A percentile compares a stretch with the other conserved stretches of the same genome.
These are phyloP conservation scores for Phytophthora chlamydospora DNA, from an alignment of 352 stramenopile genomes.

Conservation along the genomic window DNA sequence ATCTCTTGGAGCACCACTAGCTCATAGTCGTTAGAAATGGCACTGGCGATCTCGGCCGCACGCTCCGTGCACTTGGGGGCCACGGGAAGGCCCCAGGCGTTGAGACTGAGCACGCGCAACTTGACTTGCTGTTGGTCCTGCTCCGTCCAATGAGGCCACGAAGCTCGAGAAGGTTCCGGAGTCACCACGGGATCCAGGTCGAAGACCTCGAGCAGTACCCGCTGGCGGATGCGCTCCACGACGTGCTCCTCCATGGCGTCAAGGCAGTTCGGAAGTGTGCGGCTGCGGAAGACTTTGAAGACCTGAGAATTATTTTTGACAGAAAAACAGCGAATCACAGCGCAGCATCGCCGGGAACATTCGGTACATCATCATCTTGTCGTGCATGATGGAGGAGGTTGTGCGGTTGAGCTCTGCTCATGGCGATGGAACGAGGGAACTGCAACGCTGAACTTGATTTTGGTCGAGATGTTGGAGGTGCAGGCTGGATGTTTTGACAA, in stretches of 20 bases:
- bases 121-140: conserved; percentile 30
- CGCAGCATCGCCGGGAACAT: conserved; percentile 1
- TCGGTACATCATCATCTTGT: background rate
- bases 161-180: conserved; percentile 41
- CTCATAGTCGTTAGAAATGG: conserved; percentile 69
- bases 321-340: conserved; percentile 3
- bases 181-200: conserved; percentile 60
- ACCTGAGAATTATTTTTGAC: conserved; percentile 2
- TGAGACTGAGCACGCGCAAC: conserved; percentile 76
- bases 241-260: conserved; percentile 30
- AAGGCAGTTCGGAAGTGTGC: background rate
- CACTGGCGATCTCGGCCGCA: conserved; percentile 65
- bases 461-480: too few relatives aligned
- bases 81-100: conserved; percentile 77
- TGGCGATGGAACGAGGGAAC: too few relatives aligned
- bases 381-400: background rate
- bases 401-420: background rate
- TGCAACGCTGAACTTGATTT: too few relatives aligned
- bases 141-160: conserved; percentile 38
- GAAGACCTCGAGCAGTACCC: conserved; percentile 64
- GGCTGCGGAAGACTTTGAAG: background rate
- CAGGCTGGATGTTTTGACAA: too few relatives aligned
- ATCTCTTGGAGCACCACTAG: conserved; percentile 88
- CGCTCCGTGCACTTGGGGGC: conserved; percentile 75
- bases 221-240: conserved; percentile 48